Evolutionary conservation across 2,329 filamentous ascomycete genomes (phyloP).

Genomic region (Dothistroma pini): DNA sequence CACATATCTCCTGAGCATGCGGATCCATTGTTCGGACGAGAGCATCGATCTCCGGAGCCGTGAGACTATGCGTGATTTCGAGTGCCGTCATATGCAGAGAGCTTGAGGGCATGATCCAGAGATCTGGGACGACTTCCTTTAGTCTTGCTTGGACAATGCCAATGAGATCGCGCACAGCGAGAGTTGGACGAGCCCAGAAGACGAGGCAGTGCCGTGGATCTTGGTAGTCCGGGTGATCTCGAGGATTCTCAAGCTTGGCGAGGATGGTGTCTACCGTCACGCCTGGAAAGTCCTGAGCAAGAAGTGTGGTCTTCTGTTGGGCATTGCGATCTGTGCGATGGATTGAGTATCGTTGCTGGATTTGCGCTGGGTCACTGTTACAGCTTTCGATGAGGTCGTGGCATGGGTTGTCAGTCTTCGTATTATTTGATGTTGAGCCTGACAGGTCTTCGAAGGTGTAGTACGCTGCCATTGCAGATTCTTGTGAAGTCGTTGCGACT

Average conservation of each 20-base stretch:
- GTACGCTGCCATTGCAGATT: constrained; percentile 31
- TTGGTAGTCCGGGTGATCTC: constrained; percentile 62
- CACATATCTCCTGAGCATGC: constrained; percentile 57
- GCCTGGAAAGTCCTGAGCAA: constrained; percentile 63
- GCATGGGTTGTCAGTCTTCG: constrained; percentile 65
- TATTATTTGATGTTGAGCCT: constrained; percentile 19
- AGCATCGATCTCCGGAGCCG: constrained; percentile 61
- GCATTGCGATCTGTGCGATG: constrained; percentile 73
- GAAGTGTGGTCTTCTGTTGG: constrained; percentile 71
- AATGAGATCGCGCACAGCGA: constrained; percentile 65
- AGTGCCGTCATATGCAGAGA: constrained; percentile 81
- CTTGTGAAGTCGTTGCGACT: neutral
- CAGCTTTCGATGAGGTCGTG: constrained; percentile 67
- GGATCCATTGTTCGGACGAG: constrained; percentile 58
- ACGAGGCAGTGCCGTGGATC: constrained; percentile 80
- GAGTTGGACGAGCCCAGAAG: constrained; percentile 81
- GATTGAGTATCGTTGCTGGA: constrained; percentile 67
- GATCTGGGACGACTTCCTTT: constrained; percentile 66
- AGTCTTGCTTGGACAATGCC: constrained; percentile 61
- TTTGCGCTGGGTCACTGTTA: constrained; percentile 60
- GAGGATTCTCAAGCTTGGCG: constrained; percentile 61
- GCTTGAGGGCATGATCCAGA: constrained; percentile 82
- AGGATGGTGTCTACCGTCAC: constrained; percentile 75
- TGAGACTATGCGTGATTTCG: constrained; percentile 78
- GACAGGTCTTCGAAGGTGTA: constrained; percentile 38